Base-by-base conservation (phyloP, 2,329 filamentous ascomycete species). In the Calonectria hongkongensis region DNA sequence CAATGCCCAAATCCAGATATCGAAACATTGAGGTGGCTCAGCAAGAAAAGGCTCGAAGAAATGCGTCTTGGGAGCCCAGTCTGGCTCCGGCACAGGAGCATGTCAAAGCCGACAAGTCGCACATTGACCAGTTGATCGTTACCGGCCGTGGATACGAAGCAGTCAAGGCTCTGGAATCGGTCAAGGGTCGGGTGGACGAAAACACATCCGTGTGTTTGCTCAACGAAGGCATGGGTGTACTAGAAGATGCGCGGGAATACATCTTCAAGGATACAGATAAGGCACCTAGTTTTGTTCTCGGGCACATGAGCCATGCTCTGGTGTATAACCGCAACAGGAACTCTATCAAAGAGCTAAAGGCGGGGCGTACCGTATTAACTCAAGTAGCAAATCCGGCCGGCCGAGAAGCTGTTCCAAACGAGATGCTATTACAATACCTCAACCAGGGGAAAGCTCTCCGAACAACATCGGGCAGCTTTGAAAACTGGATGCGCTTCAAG, bases 201-300 rank as follows among this genome's bases (percentile, higher is more conserved):
- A 86, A 91, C 33, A 95, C 93, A 1, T 94, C 94, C 0, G 89
- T 98, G 9, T 91, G 94, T 72, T 89, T 98, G 68, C 83, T 97
- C 69, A 93, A 95, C 70, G 94, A 96, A 74, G 95, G 96, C 1
- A 90, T 98, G 83, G 96, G 97, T 0, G 86, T 95, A 2, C 87
- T 95, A n/a, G 95, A 98, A 62, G 89, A 92, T 62, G 88, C 98
- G 48, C 95, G 95, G 78, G 84, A 88, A 41, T 83, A 89, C 13
- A 83, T 97, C 33, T 98, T 98, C 77, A 88, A 90, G 0, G 89
- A 96, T 73, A 87, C 90, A 0, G 82, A 84, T 0, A 87, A 85
- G 0, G 89, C 94, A 30, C 97, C 97, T 2, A 91, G 90, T 68
- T 98, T 97, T 78, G 88, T 98, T 71, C 82, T 95, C 33, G 95